Base-by-base conservation (phyloP, 192 early-diverging fungal genomes). In the Linnemannia exigua region DNA sequence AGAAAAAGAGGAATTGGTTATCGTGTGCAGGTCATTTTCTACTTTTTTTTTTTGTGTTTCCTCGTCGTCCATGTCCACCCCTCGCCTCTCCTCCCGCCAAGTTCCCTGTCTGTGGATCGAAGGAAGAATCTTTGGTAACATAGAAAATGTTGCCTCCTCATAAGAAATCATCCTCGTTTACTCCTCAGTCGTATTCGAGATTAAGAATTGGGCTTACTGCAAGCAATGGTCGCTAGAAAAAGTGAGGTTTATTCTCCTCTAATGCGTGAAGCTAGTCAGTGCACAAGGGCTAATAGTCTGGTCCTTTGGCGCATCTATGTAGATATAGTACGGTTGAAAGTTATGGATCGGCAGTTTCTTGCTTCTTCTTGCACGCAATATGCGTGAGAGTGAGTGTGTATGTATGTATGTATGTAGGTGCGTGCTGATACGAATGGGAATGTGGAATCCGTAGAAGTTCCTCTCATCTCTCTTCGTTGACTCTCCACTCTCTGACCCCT, bases 131-230 rank as follows among this genome's bases (percentile, higher is more conserved):
- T n/a, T n/a, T n/a, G n/a, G n/a, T n/a, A n/a, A n/a, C n/a, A n/a
- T n/a, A n/a, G n/a, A n/a, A n/a, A n/a, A 44, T 44, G 41, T 44
- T 44, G 9, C 5, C 9, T 44, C 41, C 9, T 44, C 22, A 58
- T 25, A 28, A 50, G 54, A 35, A 17, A 50, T 70, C 50, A 35
- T 73, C 35, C 25, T 47, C n/a, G 54, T 61, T 16, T 54, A 44
- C 20, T 37, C 35, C 67, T 77, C 50, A 70, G 76, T 77, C 76
- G 76, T 77, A 69, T 77, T 77, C 76, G 76, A 77, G 76, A 77
- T 77, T 31, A 67, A 77, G 76, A 77, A 70, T 77, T 70, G 46
- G 67, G 28, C 67, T 46, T 71, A 9, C 22, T 31, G 67, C n/a
- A 2, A 63, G 36, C 38, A 41, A 9, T 69, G 38, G 67, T 19